Conservation (phyloP, 2,329 filamentous ascomycete genomes). For the Ilyonectria mors-panacis region DNA sequence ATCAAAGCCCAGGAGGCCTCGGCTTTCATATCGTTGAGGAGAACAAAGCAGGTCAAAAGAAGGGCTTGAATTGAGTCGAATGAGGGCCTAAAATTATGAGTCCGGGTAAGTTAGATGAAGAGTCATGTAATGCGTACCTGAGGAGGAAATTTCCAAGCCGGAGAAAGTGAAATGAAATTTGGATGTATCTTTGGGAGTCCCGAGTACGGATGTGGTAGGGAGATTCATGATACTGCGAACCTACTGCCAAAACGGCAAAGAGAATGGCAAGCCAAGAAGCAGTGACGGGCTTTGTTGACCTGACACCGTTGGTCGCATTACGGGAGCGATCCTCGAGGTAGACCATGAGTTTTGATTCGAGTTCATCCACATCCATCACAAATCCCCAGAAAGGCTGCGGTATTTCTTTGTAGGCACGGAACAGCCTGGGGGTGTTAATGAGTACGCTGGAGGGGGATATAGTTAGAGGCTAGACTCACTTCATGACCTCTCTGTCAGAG, state of each 20-base stretch:
- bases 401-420: slow-evolving; percentile 77
- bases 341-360: slow-evolving; percentile 75
- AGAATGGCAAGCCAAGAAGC: slow-evolving; percentile 77
- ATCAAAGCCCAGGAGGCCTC: slow-evolving; percentile 77
- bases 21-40: slow-evolving; percentile 79
- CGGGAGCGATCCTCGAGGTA: slow-evolving; percentile 76
- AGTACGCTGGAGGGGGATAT: slow-evolving; percentile 8
- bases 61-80: slow-evolving; percentile 77
- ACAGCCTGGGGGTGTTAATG: slow-evolving; percentile 61
- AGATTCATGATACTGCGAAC: slow-evolving; percentile 76
- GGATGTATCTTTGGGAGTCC: slow-evolving; percentile 73
- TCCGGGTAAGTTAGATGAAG: not conserved
- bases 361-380: slow-evolving; percentile 75
- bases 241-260: slow-evolving; percentile 75
- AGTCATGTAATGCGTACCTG: slow-evolving; percentile 55
- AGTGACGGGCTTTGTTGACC: slow-evolving; percentile 67
- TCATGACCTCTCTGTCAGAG: slow-evolving; percentile 76
- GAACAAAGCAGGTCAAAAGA: slow-evolving; percentile 73
- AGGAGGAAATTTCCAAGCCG: slow-evolving; percentile 75
- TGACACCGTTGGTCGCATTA: slow-evolving; percentile 63
- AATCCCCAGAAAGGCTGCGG: slow-evolving; percentile 79
- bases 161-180: slow-evolving; percentile 76
- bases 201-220: slow-evolving; percentile 73
- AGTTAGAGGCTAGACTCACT: slow-evolving; percentile 60
- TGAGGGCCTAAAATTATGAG: slow-evolving; percentile 64